These are phyloP conservation scores for Phytophthora sansomeana DNA, from an alignment of 352 stramenopile species.

Conservation along the genomic window DNA sequence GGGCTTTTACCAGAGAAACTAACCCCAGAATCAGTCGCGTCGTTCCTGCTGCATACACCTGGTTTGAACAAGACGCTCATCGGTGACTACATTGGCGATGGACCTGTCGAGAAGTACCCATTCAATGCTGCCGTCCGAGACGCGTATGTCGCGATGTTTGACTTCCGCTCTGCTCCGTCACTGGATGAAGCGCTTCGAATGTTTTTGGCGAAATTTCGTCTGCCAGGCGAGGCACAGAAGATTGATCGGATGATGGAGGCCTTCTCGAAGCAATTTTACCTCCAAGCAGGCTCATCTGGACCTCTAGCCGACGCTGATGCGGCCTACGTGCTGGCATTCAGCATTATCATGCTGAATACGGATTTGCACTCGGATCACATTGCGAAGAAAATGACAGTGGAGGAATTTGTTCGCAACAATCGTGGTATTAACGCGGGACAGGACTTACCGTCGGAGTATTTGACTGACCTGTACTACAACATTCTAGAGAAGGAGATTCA, in stretches of 20 bases:
- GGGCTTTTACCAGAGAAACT: conserved; percentile 83
- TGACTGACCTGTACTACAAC: conserved; percentile 83
- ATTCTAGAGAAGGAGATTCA: conserved; percentile 88
- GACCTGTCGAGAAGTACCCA: conserved; percentile 95
- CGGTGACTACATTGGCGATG: conserved; percentile 97
- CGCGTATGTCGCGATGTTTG: conserved; percentile 93
- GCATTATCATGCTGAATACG: conserved; percentile 99
- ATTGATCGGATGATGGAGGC: conserved; percentile 98
- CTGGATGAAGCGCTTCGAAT: conserved; percentile 93
- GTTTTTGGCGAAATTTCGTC: conserved; percentile 95
- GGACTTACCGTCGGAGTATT: conserved; percentile 76
- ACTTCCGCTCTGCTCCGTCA: conserved; percentile 89
- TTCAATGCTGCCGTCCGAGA: conserved; percentile 93
- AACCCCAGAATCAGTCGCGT: conserved; percentile 90
- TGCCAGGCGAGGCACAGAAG: conserved; percentile 98
- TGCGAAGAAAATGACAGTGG: conserved; percentile 88
- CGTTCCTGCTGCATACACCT: conserved; percentile 94
- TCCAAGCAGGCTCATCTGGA: conserved; percentile 65
- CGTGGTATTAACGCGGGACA: conserved; percentile 85
- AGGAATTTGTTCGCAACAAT: conserved; percentile 91
- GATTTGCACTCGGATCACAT: conserved; percentile 96
- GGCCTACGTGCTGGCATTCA: conserved; percentile 97
- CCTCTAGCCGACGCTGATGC: conserved; percentile 90
- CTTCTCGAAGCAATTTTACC: conserved; percentile 94
- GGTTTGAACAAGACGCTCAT: conserved; percentile 95